Evolutionary conservation across 2,329 filamentous ascomycete species (phyloP), one percentile per base, ranked within the genome.

Genomic region (Diaporthe ampelina): DNA sequence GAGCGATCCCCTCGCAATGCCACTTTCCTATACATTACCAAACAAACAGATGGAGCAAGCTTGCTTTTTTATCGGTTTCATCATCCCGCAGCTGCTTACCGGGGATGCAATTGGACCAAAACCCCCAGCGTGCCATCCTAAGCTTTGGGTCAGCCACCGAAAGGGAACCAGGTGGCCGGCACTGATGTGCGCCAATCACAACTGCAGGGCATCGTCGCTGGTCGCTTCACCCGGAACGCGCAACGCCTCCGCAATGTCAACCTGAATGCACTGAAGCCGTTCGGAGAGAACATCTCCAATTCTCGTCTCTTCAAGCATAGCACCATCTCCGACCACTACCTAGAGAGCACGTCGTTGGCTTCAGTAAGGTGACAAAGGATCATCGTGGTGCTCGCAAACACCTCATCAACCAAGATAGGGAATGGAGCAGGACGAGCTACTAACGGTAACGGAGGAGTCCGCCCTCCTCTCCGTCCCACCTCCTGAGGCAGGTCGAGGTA

Each of bases 181-280:
- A 59, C n/a, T 59, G 35, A 35, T 35, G n/a, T 59, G 57, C 57
- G n/a, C 57, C 57, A 59, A n/a, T 59, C 57, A 59, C 57, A 26
- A 43, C 35, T 59, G 57, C 35, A 59, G 57, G 26, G 26, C 52
- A 32, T 56, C 52, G 52, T 32, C 26, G 17, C 17, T 9, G 52
- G 19, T 21, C 26, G 35, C 26, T 19, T 40, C 57, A 9, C n/a
- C 57, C 35, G 17, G 57, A n/a, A 10, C 24, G 57, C 35, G 6
- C 21, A 26, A 10, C 7, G 7, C 26, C 57, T 43, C 35, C 57
- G 57, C 57, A 59, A 43, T 11, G 43, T 9, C 35, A 40, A 26
- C 13, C 29, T 21, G n/a, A 19, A 26, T 26, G 26, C 35, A 59
- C 40, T 21, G 40, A 40, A 10, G 37, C 57, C 57, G 35, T n/a